Evolutionary conservation across 2,329 filamentous ascomycete species (phyloP), one percentile per base, ranked within the genome.

Genomic region (Epicoccum nigrum): DNA sequence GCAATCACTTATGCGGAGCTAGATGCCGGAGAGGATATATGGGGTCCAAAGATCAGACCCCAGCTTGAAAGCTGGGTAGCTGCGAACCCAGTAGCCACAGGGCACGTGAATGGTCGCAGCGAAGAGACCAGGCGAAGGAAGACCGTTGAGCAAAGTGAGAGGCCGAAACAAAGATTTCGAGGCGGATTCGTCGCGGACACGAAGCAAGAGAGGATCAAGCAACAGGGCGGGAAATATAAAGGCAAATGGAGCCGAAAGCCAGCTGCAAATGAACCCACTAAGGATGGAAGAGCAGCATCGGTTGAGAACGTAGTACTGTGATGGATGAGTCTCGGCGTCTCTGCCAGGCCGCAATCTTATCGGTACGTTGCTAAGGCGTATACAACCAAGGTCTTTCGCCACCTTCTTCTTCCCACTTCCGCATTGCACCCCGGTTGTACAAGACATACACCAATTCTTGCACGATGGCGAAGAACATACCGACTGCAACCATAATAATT

Each of bases 401-500:
- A 28, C 55, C 59, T 8, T 53, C 44, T 21, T 41, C 42, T 15
- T 45, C 39, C 45, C 55, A 58, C 27, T 34, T 58, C 23, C 58
- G 49, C 8, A 56, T 44, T 1, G 68, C 65, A 7, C 62, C 63
- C 23, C 64, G 65, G 43, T 79, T 79, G 45, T 77, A 71, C 12
- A 64, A 45, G 1, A 68, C 17, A 43, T 79, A 79, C 7, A 78
- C 60, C 1, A 53, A 27, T n/a, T 74, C 60, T 50, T 81, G 78
- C 0, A 77, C n/a, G 0, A 62, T 54, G 0, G 75, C 74, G 35
- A 77, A 74, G 0, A 69, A 28, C 28, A 80, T 72, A 0, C 78
- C 79, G 0, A 73, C 49, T 0, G 70, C 56, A 0, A 78, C 75
- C 68, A 81, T 74, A 6, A 73, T 69, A 31, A 79, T 80, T 73